Percentiles rank a stretch among this genome's conserved stretches.
These are phyloP conservation scores for Fragilaria crotonensis DNA, from an alignment of 108 stramenopile species.

Conservation along the genomic window DNA sequence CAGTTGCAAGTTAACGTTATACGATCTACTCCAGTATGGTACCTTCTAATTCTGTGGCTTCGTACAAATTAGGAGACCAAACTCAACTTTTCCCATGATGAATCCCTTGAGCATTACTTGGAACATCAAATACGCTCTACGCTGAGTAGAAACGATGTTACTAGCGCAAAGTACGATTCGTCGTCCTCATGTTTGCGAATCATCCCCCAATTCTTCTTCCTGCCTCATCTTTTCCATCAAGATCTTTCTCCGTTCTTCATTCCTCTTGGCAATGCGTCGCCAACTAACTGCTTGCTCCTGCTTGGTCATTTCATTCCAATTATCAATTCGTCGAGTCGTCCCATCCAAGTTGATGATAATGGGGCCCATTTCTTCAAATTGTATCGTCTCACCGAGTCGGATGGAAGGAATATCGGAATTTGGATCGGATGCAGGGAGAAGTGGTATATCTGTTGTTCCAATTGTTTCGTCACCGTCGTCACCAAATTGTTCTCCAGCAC, in stretches of 20 bases:
- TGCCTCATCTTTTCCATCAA: constrained; percentile 45
- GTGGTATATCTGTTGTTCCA: constrained; percentile 18
- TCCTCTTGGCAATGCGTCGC: constrained; percentile 81
- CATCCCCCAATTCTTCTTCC: constrained; percentile 15
- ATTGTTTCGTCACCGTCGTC: constrained; percentile 10
- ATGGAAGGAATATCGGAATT: constrained; percentile 50
- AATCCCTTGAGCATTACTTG: too few relatives aligned
- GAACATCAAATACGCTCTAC: too few relatives aligned
- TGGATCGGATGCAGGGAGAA: constrained; percentile 30
- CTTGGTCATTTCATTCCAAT: constrained; percentile 79
- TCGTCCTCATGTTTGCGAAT: too few relatives aligned
- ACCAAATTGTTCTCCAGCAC: too few relatives aligned
- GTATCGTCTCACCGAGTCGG: constrained; percentile 64
- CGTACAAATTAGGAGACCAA: too few relatives aligned
- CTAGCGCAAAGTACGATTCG: too few relatives aligned
- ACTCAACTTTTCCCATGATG: too few relatives aligned
- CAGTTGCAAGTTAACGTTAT: too few relatives aligned
- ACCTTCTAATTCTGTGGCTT: too few relatives aligned
- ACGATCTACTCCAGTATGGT: too few relatives aligned
- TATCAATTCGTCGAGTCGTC: constrained; percentile 64
- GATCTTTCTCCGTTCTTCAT: constrained; percentile 60
- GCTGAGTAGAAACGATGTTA: too few relatives aligned
- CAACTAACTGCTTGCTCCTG: constrained; percentile 73
- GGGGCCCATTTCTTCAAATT: constrained; percentile 76
- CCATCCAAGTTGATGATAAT: constrained; percentile 84